A percentile compares a stretch with the other conserved stretches of the same genome.
phyloP scores from a whole-genome alignment of 2,329 filamentous ascomycete species.

The Furcasterigmium furcatum region DNA sequence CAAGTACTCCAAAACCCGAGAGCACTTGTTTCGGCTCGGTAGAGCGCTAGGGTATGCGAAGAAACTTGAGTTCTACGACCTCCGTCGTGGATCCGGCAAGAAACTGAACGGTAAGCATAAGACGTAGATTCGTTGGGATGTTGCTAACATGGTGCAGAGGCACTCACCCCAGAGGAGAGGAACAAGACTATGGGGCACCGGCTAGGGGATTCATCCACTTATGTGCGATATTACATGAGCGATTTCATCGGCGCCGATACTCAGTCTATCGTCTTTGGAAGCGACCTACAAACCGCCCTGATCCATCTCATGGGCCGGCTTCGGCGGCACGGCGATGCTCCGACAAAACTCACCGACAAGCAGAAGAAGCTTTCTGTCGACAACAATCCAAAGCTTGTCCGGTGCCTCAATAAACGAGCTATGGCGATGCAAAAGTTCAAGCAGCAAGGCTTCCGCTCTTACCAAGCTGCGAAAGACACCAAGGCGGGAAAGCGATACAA shows the following conservation, averaged over 20 bases:
- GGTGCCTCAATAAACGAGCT: conserved; percentile 6
- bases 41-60: conserved; percentile 18
- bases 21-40: conserved; percentile 28
- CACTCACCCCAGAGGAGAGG: conserved; percentile 10
- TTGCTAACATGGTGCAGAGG: conserved; percentile 8
- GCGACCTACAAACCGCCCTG: conserved; percentile 5
- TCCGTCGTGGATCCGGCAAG: conserved; percentile 17
- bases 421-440: conserved; percentile 7
- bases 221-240: conserved; percentile 8
- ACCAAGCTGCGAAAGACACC: conserved; percentile 13
- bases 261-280: conserved; percentile 9
- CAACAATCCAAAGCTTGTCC: conserved; percentile 6
- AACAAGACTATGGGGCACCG: conserved; percentile 10
- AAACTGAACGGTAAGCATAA: conserved; percentile 18
- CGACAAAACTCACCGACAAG: conserved; percentile 10
- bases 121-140: background rate
- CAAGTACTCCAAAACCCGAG: conserved; percentile 33
- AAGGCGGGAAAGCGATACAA: conserved; percentile 9
- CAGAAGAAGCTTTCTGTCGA: conserved; percentile 14
- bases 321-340: conserved; percentile 4
- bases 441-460: conserved; percentile 11
- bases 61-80: conserved; percentile 18
- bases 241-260: conserved; percentile 7
- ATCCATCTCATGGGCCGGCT: conserved; percentile 7
- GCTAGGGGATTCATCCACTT: conserved; percentile 8